phyloP scores from a whole-genome alignment of 2,329 filamentous ascomycete species.

The Exophiala phaeomuriformis region DNA sequence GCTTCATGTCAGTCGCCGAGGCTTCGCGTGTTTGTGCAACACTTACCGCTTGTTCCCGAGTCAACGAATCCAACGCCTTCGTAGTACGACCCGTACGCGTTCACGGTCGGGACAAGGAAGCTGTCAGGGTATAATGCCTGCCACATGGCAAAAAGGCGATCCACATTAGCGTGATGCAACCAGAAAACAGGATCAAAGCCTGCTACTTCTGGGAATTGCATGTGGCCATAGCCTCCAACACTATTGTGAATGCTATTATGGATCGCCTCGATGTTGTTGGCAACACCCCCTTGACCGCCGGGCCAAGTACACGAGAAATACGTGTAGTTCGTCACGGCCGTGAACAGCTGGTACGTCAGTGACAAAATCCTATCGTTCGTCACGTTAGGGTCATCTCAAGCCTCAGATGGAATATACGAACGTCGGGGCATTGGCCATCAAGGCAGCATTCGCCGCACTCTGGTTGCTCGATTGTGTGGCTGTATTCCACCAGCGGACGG shows the following conservation, averaged over 20 bases:
- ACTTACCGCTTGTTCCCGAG: conserved; percentile 17
- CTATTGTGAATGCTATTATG: conserved; percentile 47
- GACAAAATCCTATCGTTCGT: conserved; percentile 11
- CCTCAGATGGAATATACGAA: not conserved
- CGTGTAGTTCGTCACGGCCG: conserved; percentile 28
- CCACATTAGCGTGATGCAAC: conserved; percentile 67
- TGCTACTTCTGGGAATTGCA: conserved; percentile 63
- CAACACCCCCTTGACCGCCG: conserved; percentile 6
- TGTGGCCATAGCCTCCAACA: conserved; percentile 55
- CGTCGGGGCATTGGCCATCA: conserved; percentile 22
- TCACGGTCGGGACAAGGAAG: conserved; percentile 41
- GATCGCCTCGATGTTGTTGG: conserved; percentile 37
- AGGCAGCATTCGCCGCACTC: conserved; percentile 17
- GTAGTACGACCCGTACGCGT: conserved; percentile 51
- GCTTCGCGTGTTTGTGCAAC: conserved; percentile 9
- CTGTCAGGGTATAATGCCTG: conserved; percentile 62
- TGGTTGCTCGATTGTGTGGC: conserved; percentile 19
- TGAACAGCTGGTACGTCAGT: conserved; percentile 29
- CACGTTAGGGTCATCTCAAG: too few relatives aligned
- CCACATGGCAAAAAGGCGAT: conserved; percentile 70
- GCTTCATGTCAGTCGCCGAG: conserved; percentile 8
- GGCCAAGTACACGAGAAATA: conserved; percentile 21
- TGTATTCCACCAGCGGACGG: conserved; percentile 23
- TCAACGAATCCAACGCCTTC: conserved; percentile 18
- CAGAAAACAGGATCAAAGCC: conserved; percentile 76